These are phyloP conservation scores for Aspergillus sp. DNA, from an alignment of 2,329 filamentous ascomycete genomes.

Conservation along the genomic window DNA sequence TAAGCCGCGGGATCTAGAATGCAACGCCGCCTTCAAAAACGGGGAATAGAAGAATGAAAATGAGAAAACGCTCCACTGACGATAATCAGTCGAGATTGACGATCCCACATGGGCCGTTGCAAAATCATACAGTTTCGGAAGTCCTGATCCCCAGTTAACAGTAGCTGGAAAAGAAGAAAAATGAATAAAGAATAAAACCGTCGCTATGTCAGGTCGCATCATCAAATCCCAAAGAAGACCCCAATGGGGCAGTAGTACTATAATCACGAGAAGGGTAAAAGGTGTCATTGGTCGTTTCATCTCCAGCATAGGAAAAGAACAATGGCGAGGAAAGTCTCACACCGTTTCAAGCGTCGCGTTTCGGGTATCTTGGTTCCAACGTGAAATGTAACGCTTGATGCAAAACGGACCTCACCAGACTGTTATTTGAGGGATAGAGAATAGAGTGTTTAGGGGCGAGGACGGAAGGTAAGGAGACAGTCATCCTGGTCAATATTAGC, in stretches of 20 bases:
- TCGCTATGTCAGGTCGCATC: neutral
- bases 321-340: constrained; percentile 5
- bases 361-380: neutral
- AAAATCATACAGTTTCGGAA: constrained; percentile 14
- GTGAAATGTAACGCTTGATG: neutral
- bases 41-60: neutral
- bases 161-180: neutral
- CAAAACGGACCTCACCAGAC: neutral
- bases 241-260: neutral
- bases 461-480: constrained; percentile 67
- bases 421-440: neutral
- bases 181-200: neutral
- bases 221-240: neutral
- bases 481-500: constrained; percentile 57
- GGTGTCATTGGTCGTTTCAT: constrained; percentile 11
- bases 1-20: constrained; percentile 15
- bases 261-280: neutral
- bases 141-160: constrained; percentile 1
- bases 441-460: constrained; percentile 28
- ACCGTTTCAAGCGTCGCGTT: neutral
- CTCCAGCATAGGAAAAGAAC: constrained; percentile 18
- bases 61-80: neutral
- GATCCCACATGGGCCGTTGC: constrained; percentile 12
- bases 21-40: constrained; percentile 10
- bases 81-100: constrained; percentile 5